Conservation (phyloP, 2,329 filamentous ascomycete genomes). For the Ophiostoma novo-ulmi region DNA sequence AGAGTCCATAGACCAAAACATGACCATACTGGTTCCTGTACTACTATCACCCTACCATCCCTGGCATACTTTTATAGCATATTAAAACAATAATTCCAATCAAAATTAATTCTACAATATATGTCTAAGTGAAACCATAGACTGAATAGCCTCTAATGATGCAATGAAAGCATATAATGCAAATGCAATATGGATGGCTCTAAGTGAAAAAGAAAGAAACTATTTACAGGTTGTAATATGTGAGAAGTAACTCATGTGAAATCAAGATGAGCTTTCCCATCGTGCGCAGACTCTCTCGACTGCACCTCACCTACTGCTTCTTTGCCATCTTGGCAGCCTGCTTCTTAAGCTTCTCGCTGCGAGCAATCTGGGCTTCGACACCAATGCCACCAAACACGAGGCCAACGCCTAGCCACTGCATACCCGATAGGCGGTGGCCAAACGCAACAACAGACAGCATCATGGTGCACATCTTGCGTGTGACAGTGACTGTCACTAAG, state of each 20-base stretch:
- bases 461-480: conserved; percentile 99
- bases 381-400: conserved; percentile 95
- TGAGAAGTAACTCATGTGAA: not conserved
- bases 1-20: not conserved
- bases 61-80: not conserved
- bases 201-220: not conserved
- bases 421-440: conserved; percentile 76
- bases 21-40: not conserved
- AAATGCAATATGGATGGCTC: not conserved
- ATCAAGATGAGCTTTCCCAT: not conserved
- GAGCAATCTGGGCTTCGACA: conserved; percentile 76
- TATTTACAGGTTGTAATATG: conserved; percentile 6
- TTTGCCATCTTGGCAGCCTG: conserved; percentile 47
- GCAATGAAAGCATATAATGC: not conserved
- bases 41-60: not conserved
- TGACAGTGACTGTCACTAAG: conserved; percentile 93
- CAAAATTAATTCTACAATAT: not conserved
- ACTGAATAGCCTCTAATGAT: not conserved
- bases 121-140: not conserved
- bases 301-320: conserved; percentile 27
- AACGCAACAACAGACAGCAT: conserved; percentile 92
- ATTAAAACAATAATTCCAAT: not conserved
- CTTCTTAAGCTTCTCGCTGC: conserved; percentile 78
- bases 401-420: conserved; percentile 89
- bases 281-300: not conserved